A percentile compares a stretch with the other conserved stretches of the same genome.
Evolutionary conservation across 257 asterid species (phyloP).

Genomic region (Jacaranda mimosifolia): DNA sequence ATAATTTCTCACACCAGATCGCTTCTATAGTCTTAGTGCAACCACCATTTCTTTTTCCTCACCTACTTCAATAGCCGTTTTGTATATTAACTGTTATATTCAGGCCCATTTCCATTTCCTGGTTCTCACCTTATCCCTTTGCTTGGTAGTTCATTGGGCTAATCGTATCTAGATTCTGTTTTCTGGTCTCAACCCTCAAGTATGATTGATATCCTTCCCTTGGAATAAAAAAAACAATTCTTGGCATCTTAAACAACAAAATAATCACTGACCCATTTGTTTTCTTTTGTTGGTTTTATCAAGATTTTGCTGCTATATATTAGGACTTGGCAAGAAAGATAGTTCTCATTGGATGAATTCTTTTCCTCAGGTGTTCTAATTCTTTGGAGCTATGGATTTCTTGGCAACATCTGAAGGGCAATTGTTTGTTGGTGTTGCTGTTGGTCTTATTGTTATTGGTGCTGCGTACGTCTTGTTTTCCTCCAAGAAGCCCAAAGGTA

Average conservation of each 20-base stretch:
- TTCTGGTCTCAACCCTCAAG: constrained; percentile 44
- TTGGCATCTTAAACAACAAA: constrained; percentile 33
- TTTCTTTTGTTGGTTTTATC: not conserved
- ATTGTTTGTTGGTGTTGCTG: constrained; percentile 65
- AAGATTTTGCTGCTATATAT: constrained; percentile 28
- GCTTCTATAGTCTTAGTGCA: not conserved
- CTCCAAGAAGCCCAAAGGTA: constrained; percentile 85
- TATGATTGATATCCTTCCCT: constrained; percentile 22
- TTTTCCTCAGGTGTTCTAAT: constrained; percentile 35
- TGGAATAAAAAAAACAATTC: not conserved
- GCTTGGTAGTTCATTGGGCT: constrained; percentile 8
- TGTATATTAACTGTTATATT: not conserved
- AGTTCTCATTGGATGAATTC: constrained; percentile 2
- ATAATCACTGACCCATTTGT: constrained; percentile 12
- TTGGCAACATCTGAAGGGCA: constrained; percentile 79
- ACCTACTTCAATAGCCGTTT: constrained; percentile 32
- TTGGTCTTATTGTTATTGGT: constrained; percentile 66
- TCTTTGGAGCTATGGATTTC: constrained; percentile 65
- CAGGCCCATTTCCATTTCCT: constrained; percentile 16
- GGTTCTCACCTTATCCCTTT: constrained; percentile 13
- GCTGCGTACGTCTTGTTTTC: constrained; percentile 66
- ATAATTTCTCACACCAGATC: constrained; percentile 11
- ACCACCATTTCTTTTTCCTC: constrained; percentile 28
- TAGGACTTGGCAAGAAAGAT: not conserved
- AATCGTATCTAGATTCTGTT: constrained; percentile 35